These are phyloP conservation scores for Metrosideros polymorpha DNA, from an alignment of 441 rosid genomes.

Conservation along the genomic window DNA sequence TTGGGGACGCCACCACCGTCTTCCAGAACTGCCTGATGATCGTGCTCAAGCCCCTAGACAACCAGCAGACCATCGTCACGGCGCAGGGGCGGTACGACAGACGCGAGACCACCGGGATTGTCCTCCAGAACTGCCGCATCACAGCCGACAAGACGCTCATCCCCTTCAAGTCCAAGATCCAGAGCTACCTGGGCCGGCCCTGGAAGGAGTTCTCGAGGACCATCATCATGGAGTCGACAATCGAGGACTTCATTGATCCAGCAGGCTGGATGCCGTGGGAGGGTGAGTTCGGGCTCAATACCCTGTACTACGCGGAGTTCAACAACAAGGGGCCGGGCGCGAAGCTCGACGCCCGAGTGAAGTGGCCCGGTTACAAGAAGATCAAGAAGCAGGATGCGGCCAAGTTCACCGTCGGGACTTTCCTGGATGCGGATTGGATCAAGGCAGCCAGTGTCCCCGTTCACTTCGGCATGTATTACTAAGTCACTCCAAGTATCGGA, in stretches of 20 bases:
- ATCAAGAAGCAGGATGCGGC: slow-evolving; percentile 34
- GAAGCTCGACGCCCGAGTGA: slow-evolving; percentile 29
- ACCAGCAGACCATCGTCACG: slow-evolving; percentile 40
- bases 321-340: slow-evolving; percentile 51
- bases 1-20: slow-evolving; percentile 58
- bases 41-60: slow-evolving; percentile 36
- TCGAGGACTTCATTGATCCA: slow-evolving; percentile 51
- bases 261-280: slow-evolving; percentile 55
- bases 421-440: slow-evolving; percentile 60
- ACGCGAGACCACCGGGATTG: slow-evolving; percentile 49
- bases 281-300: slow-evolving; percentile 36
- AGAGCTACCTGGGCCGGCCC: slow-evolving; percentile 63
- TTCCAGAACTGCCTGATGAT: slow-evolving; percentile 59
- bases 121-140: slow-evolving; percentile 48
- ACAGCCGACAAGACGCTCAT: slow-evolving; percentile 27
- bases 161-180: slow-evolving; percentile 22
- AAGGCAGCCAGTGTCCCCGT: slow-evolving; percentile 23
- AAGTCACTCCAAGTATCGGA: background rate
- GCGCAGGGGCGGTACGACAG: slow-evolving; percentile 53
- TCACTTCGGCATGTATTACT: slow-evolving; percentile 22
- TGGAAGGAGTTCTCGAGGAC: slow-evolving; percentile 64
- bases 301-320: slow-evolving; percentile 57
- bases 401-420: slow-evolving; percentile 40
- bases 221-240: slow-evolving; percentile 50
- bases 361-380: slow-evolving; percentile 53